phyloP scores from a whole-genome alignment of 352 stramenopile species.

The Globisporangium echinulatum region DNA sequence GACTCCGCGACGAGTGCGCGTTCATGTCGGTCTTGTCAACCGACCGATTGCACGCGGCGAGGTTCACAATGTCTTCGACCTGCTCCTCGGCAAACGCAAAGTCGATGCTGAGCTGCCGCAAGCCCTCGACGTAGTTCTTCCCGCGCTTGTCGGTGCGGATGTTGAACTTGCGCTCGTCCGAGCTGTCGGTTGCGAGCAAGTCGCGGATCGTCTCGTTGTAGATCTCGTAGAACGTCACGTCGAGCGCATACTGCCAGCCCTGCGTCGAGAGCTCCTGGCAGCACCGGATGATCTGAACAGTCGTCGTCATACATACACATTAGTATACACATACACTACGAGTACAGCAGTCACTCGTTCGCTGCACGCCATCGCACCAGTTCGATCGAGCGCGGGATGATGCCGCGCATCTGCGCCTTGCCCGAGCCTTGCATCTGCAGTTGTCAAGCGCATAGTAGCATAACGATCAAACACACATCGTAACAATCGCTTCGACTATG shows the following conservation, averaged over 20 bases:
- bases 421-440: conserved; percentile 95
- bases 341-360: no score
- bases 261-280: conserved; percentile 64
- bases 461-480: neutral
- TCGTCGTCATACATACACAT: no score
- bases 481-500: no score
- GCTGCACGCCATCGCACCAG: conserved; percentile 20
- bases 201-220: conserved; percentile 99
- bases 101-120: conserved; percentile 78
- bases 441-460: neutral
- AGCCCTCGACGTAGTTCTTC: conserved; percentile 83
- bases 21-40: conserved; percentile 99
- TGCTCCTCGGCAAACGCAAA: conserved; percentile 81
- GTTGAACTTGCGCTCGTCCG: conserved; percentile 56
- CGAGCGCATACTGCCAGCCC: conserved; percentile 95
- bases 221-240: conserved; percentile 99
- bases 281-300: conserved; percentile 60
- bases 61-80: conserved; percentile 81
- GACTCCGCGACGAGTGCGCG: conserved; percentile 94
- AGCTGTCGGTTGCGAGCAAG: conserved; percentile 79
- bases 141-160: conserved; percentile 78
- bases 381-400: conserved; percentile 97
- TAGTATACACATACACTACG: neutral
- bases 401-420: conserved; percentile 93
- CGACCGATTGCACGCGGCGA: conserved; percentile 91